phyloP scores from a whole-genome alignment of 2,329 filamentous ascomycete genomes.

The Claviceps quebecensis region DNA sequence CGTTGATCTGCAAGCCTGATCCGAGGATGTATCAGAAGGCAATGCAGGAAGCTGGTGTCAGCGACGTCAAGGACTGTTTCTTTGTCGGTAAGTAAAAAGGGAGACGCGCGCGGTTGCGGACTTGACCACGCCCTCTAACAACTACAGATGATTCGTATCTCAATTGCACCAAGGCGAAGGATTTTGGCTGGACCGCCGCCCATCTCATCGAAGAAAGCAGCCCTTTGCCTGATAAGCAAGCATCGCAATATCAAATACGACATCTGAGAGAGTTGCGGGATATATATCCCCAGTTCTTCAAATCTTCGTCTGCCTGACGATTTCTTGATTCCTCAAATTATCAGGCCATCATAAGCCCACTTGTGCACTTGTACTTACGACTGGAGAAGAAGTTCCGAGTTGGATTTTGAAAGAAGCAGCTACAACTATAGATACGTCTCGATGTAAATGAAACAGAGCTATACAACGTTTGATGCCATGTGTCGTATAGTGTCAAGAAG shows the following conservation, averaged over 20 bases:
- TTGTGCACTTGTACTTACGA: not conserved
- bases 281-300: slow-evolving; percentile 79
- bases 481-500: no score
- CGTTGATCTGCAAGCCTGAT: slow-evolving; percentile 77
- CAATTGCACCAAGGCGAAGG: slow-evolving; percentile 66
- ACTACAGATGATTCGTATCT: slow-evolving; percentile 65
- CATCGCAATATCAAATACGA: slow-evolving; percentile 61
- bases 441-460: no score
- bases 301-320: slow-evolving; percentile 23
- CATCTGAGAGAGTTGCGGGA: slow-evolving; percentile 61
- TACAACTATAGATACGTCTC: no score
- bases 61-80: slow-evolving; percentile 59
- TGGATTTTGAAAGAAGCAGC: no score
- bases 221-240: slow-evolving; percentile 45
- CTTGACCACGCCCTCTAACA: slow-evolving; percentile 1
- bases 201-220: slow-evolving; percentile 74
- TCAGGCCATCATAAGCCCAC: not conserved
- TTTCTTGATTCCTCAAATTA: not conserved
- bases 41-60: slow-evolving; percentile 68
- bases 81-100: slow-evolving; percentile 62
- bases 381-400: not conserved
- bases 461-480: no score
- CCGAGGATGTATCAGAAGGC: slow-evolving; percentile 75
- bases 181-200: slow-evolving; percentile 71
- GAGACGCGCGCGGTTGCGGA: not conserved